Evolutionary conservation across 441 rosid genomes (phyloP), one percentile per base, ranked within the genome.

Genomic region (Dalechampia spathulata): DNA sequence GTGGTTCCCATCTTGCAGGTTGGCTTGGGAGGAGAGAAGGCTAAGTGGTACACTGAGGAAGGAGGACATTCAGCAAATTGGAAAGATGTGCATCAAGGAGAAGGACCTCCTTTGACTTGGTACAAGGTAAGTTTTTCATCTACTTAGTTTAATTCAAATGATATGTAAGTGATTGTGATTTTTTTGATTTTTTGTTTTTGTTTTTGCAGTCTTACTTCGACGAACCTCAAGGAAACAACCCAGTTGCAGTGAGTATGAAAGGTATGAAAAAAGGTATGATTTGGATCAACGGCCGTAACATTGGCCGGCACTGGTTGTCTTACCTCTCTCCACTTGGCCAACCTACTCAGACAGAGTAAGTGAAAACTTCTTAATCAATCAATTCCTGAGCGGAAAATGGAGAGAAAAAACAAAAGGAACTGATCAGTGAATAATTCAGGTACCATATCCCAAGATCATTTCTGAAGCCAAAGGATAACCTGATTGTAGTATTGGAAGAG

Each of bases 291-390:
- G 98, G 98, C 5, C 64, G 70, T 47, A 84, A 78, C 75, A 80
- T 94, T 15, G 98, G 99, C 27, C 75, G 99, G 12, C 77, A 87
- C 58, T 94, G 99, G 99, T 65, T 75, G 77, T 74, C 89, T n/a
- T 90, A 61, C 66, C 53, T 83, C 25, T 86, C 98, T 27, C 87
- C 98, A n/a, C 81, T 86, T 28, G 75, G 73, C 4, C 38, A 67
- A 15, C 80, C 98, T 10, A 65, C 96, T 21, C 98, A 94, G 71
- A 38, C 72, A 5, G 98, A 87, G 79, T 85, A 74, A 56, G 88
- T 59, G 46, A 44, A 23, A 13, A 30, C 34, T 30, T 3, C n/a
- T 12, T 4, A 1, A 11, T 55, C 11, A 2, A 16, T 12, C n/a
- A n/a, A n/a, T n/a, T n/a, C n/a, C n/a, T n/a, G n/a, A n/a, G n/a